Evolutionary conservation across 106 monocot genomes (phyloP).

Genomic region (Dendrobium huoshanense): DNA sequence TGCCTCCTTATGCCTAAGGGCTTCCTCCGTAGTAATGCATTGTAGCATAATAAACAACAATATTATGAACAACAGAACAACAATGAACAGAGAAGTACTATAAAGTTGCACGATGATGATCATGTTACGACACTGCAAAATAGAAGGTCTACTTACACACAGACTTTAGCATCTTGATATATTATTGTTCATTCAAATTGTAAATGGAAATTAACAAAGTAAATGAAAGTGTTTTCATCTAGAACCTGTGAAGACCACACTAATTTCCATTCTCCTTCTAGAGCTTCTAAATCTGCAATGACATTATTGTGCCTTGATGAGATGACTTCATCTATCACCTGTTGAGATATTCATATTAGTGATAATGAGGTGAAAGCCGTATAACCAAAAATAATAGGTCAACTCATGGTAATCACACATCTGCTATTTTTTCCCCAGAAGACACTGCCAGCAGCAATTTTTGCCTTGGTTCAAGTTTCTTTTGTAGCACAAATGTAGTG

Average conservation of each 20-base stretch:
- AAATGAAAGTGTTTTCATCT: not conserved
- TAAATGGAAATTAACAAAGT: not conserved
- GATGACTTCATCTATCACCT: constrained; percentile 55
- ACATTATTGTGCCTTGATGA: constrained; percentile 18
- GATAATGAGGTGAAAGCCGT: not conserved
- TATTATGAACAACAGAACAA: not conserved
- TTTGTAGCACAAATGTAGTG: constrained; percentile 93
- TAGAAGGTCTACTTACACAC: not conserved
- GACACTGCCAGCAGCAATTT: constrained; percentile 73
- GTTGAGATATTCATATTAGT: not conserved
- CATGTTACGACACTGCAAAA: not conserved
- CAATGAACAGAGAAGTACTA: not conserved
- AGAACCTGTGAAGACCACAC: constrained; percentile 84
- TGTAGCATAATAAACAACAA: not conserved
- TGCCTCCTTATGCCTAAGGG: no score
- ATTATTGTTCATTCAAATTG: not conserved
- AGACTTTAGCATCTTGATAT: not conserved
- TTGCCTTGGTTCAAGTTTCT: constrained; percentile 69
- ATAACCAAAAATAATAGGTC: not conserved
- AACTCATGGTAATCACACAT: constrained; percentile 26
- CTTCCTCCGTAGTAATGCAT: no score
- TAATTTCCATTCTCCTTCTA: constrained; percentile 85
- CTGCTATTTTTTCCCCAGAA: constrained; percentile 35
- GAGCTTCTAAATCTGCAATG: constrained; percentile 21
- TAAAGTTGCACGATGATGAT: not conserved